Base-by-base conservation (phyloP, 78 protist genomes). In the Isochrysis galbana region DNA sequence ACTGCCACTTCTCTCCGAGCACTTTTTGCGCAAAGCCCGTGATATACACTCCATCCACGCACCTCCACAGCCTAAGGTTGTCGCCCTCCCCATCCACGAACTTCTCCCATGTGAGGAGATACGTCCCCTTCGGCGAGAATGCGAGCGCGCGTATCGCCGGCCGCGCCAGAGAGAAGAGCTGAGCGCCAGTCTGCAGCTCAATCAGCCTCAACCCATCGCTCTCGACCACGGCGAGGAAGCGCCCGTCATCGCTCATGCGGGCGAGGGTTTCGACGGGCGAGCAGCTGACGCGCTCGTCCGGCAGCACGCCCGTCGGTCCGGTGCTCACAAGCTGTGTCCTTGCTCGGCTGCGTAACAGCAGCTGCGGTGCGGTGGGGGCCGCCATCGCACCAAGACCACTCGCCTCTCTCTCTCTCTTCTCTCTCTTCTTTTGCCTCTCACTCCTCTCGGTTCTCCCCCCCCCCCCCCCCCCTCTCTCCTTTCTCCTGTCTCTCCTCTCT, bases 21-120 rank as follows among this genome's bases (percentile, higher is more conserved):
- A 22, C 5, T 29, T 91, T 91, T 45, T 91, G 93, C 29, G 32
- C 3, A 44, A 48, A 82, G 34, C 70, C 39, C 21, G 67, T 1
- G 10, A 45, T 42, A 26, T 39, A 4, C 5, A 17, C 51, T 11
- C 90, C 93, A 25, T n/a, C 29, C 78, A 36, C 39, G 21, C 39
- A 4, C 36, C 69, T 42, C 93, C 93, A 91, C 32, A 91, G 47
- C 39, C 47, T 45, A 19, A 91, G 90, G 42, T 91, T 91, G 10
- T 72, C 93, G 19, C 38, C 10, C 38, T 26, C 69, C 45, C 70
- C 93, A 11, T 91, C 93, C 11, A 47, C 44, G 22, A 91, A 48
- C 90, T 55, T 78, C 54, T 91, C 93, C 93, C 93, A 91, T 41
- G 93, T 91, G 45, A 51, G 78, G 7, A 91, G 22, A 55, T 34